Evolutionary conservation across 352 stramenopile genomes (phyloP).

Genomic region (Hyaloperonospora brassicae): DNA sequence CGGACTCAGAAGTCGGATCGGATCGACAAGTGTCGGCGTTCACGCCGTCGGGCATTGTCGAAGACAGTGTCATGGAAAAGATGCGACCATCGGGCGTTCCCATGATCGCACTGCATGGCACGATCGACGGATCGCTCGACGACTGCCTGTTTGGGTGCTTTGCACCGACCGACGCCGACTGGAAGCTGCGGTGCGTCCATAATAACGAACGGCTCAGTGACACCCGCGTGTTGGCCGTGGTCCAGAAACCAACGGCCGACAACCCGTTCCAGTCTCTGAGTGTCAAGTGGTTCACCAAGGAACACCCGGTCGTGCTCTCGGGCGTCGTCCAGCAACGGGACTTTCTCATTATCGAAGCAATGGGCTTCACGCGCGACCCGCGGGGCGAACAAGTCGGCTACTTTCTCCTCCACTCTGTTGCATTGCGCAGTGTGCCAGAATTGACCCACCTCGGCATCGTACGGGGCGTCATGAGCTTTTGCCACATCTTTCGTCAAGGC

Average conservation of each 20-base stretch:
- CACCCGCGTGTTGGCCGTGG: conserved; percentile 27
- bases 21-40: conserved; percentile 1
- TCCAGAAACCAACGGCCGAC: conserved; percentile 23
- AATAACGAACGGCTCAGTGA: conserved; percentile 42
- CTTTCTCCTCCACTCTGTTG: conserved; percentile 34
- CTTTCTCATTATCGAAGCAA: conserved; percentile 26
- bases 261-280: conserved; percentile 42
- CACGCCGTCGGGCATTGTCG: conserved; percentile 3
- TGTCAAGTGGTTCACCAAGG: conserved; percentile 46
- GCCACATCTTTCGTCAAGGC: conserved; percentile 28
- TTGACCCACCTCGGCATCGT: conserved; percentile 27
- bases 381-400: conserved; percentile 33
- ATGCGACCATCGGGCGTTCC: conserved; percentile 25
- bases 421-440: conserved; percentile 19
- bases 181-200: conserved; percentile 38
- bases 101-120: conserved; percentile 34
- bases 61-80: conserved; percentile 17
- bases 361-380: conserved; percentile 16
- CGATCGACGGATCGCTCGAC: conserved; percentile 41
- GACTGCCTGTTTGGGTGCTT: conserved; percentile 43
- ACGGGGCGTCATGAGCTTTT: conserved; percentile 32
- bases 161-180: conserved; percentile 33
- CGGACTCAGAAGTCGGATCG: background rate
- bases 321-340: conserved; percentile 33
- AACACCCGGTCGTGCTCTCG: conserved; percentile 22